phyloP scores from a whole-genome alignment of 2,329 filamentous ascomycete genomes.

The Orbilia javanica region DNA sequence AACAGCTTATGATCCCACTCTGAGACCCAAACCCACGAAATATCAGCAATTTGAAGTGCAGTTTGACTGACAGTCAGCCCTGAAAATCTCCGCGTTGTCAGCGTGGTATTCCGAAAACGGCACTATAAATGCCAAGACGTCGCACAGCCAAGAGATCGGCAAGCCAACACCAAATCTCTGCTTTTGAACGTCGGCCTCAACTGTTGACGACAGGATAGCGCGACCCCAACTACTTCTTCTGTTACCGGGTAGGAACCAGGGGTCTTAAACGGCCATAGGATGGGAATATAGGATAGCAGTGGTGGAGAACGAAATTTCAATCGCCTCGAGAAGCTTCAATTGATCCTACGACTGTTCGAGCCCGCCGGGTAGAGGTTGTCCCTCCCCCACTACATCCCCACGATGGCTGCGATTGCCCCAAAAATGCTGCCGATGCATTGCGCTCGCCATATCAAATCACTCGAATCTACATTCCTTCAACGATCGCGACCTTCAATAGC shows the following conservation, averaged over 20 bases:
- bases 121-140: slow-evolving; percentile 43
- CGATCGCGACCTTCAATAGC: slow-evolving; percentile 45
- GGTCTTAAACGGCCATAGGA: slow-evolving; percentile 17
- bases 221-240: slow-evolving; percentile 8
- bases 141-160: slow-evolving; percentile 29
- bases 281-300: slow-evolving; percentile 25
- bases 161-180: slow-evolving; percentile 50
- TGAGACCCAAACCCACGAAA: background rate
- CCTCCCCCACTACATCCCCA: slow-evolving; percentile 14
- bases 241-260: background rate
- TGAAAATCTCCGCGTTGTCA: slow-evolving; percentile 4
- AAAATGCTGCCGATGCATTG: slow-evolving; percentile 41
- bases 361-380: background rate
- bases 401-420: slow-evolving; percentile 43
- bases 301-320: slow-evolving; percentile 9
- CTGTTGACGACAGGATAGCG: slow-evolving; percentile 5
- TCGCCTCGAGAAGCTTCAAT: slow-evolving; percentile 12
- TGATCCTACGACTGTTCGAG: background rate
- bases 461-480: slow-evolving; percentile 28
- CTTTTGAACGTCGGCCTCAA: slow-evolving; percentile 37
- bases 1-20: background rate
- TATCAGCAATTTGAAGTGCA: background rate
- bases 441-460: slow-evolving; percentile 24
- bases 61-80: background rate
- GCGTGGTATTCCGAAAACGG: slow-evolving; percentile 10